Evolutionary conservation across 768 basidiomycete genomes (phyloP).

Genomic region (Xerocomus brunneocitrinus): DNA sequence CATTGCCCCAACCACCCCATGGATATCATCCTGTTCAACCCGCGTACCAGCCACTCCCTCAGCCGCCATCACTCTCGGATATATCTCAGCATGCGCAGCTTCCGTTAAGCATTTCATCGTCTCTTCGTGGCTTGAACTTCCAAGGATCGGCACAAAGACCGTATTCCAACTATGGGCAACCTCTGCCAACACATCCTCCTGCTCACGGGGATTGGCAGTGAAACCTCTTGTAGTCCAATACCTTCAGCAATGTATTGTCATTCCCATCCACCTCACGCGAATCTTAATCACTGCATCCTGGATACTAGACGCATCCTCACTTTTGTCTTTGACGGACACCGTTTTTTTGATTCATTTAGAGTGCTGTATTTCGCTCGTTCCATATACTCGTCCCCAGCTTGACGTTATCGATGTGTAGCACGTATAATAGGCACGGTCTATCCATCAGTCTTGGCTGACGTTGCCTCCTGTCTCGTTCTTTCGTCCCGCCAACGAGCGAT

Average conservation of each 20-base stretch:
- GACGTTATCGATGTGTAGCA: conserved; percentile 10
- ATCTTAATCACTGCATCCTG: conserved; percentile 9
- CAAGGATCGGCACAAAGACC: conserved; percentile 41
- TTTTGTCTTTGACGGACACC: conserved; percentile 1
- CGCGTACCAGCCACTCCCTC: conserved; percentile 33
- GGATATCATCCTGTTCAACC: conserved; percentile 42
- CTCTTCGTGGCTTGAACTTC: conserved; percentile 30
- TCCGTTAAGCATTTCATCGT: conserved; percentile 20
- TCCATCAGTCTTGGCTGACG: conserved; percentile 3
- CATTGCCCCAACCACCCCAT: conserved; percentile 48
- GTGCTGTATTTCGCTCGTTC: conserved; percentile 16
- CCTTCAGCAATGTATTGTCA: conserved; percentile 14
- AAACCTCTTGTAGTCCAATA: conserved; percentile 14
- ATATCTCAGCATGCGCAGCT: conserved; percentile 27
- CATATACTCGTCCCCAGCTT: not conserved
- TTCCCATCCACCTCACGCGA: conserved; percentile 7
- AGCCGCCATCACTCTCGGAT: conserved; percentile 31
- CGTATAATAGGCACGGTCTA: conserved; percentile 7
- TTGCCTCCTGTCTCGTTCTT: conserved; percentile 23
- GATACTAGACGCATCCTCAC: conserved; percentile 7
- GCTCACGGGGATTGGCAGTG: conserved; percentile 26
- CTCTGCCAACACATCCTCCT: conserved; percentile 23
- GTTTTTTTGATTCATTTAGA: conserved; percentile 8
- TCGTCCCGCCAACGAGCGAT: conserved; percentile 74
- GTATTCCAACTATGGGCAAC: conserved; percentile 30